Percentiles rank a stretch among this genome's conserved stretches.
phyloP scores from a whole-genome alignment of 495 filamentous ascomycete genomes.

The Daldinia caldariorum region DNA sequence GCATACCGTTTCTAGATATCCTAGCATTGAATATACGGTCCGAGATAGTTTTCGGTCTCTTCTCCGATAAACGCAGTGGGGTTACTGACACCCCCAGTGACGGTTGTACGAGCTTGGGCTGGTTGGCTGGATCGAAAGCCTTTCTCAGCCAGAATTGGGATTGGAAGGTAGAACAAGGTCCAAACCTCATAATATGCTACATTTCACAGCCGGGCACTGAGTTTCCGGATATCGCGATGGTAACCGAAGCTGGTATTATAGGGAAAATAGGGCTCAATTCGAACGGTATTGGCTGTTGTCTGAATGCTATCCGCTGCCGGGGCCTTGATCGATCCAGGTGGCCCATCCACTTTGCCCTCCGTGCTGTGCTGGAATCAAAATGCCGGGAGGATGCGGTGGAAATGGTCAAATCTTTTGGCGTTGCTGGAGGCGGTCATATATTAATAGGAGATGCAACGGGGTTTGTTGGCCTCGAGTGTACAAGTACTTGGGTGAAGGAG shows the following conservation, averaged over 20 bases:
- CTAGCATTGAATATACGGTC: conserved; percentile 73
- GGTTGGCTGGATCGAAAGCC: conserved; percentile 46
- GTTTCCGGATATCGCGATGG: conserved; percentile 48
- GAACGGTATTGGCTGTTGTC: conserved; percentile 68
- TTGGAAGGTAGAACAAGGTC: conserved; percentile 66
- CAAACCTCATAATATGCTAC: conserved; percentile 63
- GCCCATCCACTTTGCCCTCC: conserved; percentile 71
- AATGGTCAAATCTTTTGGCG: conserved; percentile 60
- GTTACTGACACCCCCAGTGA: conserved; percentile 50
- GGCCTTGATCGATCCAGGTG: conserved; percentile 64
- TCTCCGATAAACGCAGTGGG: conserved; percentile 46
- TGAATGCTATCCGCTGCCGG: conserved; percentile 72
- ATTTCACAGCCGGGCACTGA: conserved; percentile 41
- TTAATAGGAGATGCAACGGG: conserved; percentile 65
- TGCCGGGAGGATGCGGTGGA: conserved; percentile 63
- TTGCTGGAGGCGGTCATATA: conserved; percentile 71
- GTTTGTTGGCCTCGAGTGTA: conserved; percentile 68
- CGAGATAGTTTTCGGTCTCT: conserved; percentile 71
- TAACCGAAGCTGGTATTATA: conserved; percentile 74
- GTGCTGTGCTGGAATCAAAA: conserved; percentile 65
- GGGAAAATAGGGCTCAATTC: conserved; percentile 77
- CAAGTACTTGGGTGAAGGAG: conserved; percentile 61
- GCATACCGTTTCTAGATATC: conserved; percentile 63
- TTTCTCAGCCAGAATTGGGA: conserved; percentile 77
- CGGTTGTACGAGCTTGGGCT: conserved; percentile 70